These are phyloP conservation scores for Sporisorium graminicola DNA, from an alignment of 1,284 basidiomycete species.

Conservation along the genomic window DNA sequence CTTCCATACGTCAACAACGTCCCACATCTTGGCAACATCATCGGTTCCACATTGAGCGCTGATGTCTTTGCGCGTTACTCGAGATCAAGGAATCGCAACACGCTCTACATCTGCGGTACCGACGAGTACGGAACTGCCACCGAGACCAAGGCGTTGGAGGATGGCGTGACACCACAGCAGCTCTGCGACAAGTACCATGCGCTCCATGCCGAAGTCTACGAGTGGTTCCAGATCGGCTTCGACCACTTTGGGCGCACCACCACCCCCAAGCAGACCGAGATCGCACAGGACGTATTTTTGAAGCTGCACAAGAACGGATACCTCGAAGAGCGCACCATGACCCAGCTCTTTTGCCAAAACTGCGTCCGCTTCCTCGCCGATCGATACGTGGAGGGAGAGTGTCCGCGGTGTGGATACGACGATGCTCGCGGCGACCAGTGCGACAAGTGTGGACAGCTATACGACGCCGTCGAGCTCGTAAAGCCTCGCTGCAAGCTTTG, in stretches of 20 bases:
- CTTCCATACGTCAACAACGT: constrained; percentile 98
- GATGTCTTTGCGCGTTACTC: constrained; percentile 93
- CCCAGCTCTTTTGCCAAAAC: constrained; percentile 66
- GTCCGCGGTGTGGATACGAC: constrained; percentile 68
- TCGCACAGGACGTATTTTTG: constrained; percentile 68
- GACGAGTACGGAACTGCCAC: constrained; percentile 99
- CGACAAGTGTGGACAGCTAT: constrained; percentile 90
- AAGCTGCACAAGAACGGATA: constrained; percentile 67
- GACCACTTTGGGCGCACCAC: constrained; percentile 98
- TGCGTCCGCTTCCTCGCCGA: constrained; percentile 67
- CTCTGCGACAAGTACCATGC: constrained; percentile 94
- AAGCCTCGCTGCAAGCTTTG: constrained; percentile 94
- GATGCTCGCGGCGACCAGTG: constrained; percentile 99
- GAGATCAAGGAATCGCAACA: constrained; percentile 73
- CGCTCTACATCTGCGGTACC: constrained; percentile 90
- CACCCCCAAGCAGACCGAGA: constrained; percentile 85
- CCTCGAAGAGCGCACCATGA: constrained; percentile 66
- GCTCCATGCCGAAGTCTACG: constrained; percentile 91
- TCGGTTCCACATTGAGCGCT: constrained; percentile 93
- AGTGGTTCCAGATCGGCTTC: constrained; percentile 93
- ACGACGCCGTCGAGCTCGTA: constrained; percentile 89
- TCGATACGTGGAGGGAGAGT: constrained; percentile 68
- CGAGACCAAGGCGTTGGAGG: constrained; percentile 96
- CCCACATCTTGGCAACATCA: constrained; percentile 98
- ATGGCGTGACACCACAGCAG: constrained; percentile 85